A percentile compares a stretch with the other conserved stretches of the same genome.
These are phyloP conservation scores for Arabidopsis thaliana DNA, from an alignment of 345 rosid genomes.

Conservation along the genomic window TAIR10.1 NC_003074.8:1655001-1655500, in stretches of 20 bases:
- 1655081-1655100: conserved; percentile 74
- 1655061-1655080: conserved; percentile 63
- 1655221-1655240: conserved; percentile 97
- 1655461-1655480: background rate
- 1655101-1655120: conserved; percentile 59
- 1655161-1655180: conserved; percentile 80
- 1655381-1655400: conserved; percentile 3
- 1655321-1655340: conserved; percentile 86
- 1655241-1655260: conserved; percentile 97
- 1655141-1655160: conserved; percentile 85
- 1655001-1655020: conserved; percentile 59
- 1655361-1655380: conserved; percentile 4
- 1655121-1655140: conserved; percentile 95
- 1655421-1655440: conserved; percentile 2
- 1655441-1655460: background rate
- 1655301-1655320: conserved; percentile 77
- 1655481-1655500: conserved; percentile 12
- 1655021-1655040: conserved; percentile 52
- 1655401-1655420: conserved; percentile 19
- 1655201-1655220: conserved; percentile 97
- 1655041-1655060: conserved; percentile 50
- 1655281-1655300: conserved; percentile 74
- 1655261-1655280: conserved; percentile 76
- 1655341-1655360: conserved; percentile 56
- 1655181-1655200: conserved; percentile 97